Conservation (phyloP, 306 rosid genomes). For the Cyamopsis tetragonoloba region DNA sequence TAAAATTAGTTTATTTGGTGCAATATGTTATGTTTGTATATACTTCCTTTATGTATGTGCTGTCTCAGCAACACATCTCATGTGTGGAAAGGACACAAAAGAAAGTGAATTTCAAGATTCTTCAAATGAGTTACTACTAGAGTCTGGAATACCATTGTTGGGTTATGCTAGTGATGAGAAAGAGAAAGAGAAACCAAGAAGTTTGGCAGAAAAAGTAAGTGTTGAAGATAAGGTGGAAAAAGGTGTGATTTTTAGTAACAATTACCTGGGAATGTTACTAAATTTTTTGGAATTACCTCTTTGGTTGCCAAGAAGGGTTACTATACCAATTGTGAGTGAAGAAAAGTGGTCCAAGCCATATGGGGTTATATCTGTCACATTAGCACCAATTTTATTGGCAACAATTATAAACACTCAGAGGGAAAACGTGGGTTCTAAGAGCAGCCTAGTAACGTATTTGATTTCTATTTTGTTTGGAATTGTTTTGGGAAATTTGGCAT, state of each 20-base stretch:
- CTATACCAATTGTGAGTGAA: constrained; percentile 66
- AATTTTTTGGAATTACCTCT: constrained; percentile 59
- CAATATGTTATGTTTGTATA: constrained; percentile 50
- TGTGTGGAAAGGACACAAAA: constrained; percentile 16
- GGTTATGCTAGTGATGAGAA: constrained; percentile 42
- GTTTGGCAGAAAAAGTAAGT: not conserved
- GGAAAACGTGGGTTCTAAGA: constrained; percentile 25
- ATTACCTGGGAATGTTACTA: constrained; percentile 5
- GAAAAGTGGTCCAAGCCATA: constrained; percentile 72
- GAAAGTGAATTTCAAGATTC: not conserved
- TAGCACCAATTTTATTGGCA: constrained; percentile 64
- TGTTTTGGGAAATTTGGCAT: constrained; percentile 48
- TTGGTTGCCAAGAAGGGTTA: constrained; percentile 65
- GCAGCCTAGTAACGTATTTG: constrained; percentile 29
- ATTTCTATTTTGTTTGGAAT: constrained; percentile 46
- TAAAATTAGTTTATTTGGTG: constrained; percentile 52
- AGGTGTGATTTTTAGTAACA: not conserved
- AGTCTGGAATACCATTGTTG: constrained; percentile 35
- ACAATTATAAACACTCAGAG: constrained; percentile 37
- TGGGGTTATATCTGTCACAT: constrained; percentile 60
- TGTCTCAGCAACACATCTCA: constrained; percentile 52
- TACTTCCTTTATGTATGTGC: constrained; percentile 62
- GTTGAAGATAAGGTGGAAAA: constrained; percentile 15
- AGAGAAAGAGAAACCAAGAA: no score
- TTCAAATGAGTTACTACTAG: constrained; percentile 16